A percentile compares a stretch with the other conserved stretches of the same genome.
phyloP scores from a whole-genome alignment of 164 flowering plant genomes.

The Vitis rupestris region DNA sequence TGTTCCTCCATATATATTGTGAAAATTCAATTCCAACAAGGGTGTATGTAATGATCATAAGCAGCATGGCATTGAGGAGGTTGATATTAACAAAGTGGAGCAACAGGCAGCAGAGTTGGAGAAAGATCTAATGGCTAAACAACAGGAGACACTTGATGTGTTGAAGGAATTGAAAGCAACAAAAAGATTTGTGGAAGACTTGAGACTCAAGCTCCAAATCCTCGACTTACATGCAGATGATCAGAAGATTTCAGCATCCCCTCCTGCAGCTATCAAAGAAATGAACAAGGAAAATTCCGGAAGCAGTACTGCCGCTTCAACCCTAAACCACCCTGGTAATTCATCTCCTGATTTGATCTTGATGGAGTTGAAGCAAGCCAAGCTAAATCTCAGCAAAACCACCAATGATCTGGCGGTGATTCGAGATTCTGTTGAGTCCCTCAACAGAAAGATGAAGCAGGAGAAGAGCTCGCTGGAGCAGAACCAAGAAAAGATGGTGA shows the following conservation, averaged over 20 bases:
- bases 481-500: conserved; percentile 16
- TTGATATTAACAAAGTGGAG: conserved; percentile 48
- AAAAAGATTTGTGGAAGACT: conserved; percentile 47
- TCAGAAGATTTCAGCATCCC: neutral
- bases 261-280: conserved; percentile 18
- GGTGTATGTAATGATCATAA: neutral
- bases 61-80: conserved; percentile 33
- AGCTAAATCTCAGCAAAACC: conserved; percentile 44
- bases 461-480: conserved; percentile 36
- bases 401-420: conserved; percentile 51
- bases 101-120: conserved; percentile 52
- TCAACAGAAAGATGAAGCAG: conserved; percentile 43
- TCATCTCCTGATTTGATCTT: conserved; percentile 41
- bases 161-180: conserved; percentile 56
- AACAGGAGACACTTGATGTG: conserved; percentile 56
- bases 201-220: conserved; percentile 41
- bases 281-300: conserved; percentile 18
- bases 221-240: conserved; percentile 8
- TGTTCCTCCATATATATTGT: too few species aligned
- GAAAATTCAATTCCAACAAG: too few species aligned
- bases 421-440: conserved; percentile 48
- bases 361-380: conserved; percentile 61
- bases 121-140: conserved; percentile 55
- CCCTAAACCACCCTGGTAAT: too few species aligned
- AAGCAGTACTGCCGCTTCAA: too few species aligned